Percentiles rank a stretch among this genome's conserved stretches.
These are phyloP conservation scores for Fusarium anthophilum DNA, from an alignment of 2,329 filamentous ascomycete species.

Conservation along the genomic window DNA sequence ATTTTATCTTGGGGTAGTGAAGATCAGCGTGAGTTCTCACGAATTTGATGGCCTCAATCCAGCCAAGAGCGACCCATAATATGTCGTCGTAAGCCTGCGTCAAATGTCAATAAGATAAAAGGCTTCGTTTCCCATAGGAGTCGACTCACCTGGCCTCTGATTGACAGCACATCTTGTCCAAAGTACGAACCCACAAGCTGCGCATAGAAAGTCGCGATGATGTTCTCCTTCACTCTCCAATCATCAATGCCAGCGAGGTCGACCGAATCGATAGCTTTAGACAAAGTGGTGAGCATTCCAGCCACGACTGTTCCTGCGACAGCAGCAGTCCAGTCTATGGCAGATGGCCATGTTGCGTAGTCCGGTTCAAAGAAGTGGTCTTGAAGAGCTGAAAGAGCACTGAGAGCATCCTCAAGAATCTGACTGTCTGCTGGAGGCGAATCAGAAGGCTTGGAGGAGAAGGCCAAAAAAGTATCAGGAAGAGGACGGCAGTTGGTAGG, in stretches of 20 bases:
- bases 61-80: slow-evolving; percentile 92
- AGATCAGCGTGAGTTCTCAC: slow-evolving; percentile 73
- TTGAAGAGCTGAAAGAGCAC: slow-evolving; percentile 80
- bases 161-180: slow-evolving; percentile 79
- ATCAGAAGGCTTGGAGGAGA: slow-evolving; percentile 9
- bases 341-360: slow-evolving; percentile 82
- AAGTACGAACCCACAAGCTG: slow-evolving; percentile 84
- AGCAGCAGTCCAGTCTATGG: slow-evolving; percentile 94
- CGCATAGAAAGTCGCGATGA: slow-evolving; percentile 84
- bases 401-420: slow-evolving; percentile 61
- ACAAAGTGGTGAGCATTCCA: slow-evolving; percentile 76
- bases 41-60: slow-evolving; percentile 85
- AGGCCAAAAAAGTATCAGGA: slow-evolving; percentile 36
- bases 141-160: slow-evolving; percentile 65
- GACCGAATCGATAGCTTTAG: slow-evolving; percentile 61
- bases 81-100: slow-evolving; percentile 88
- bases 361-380: slow-evolving; percentile 79
- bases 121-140: too few species aligned
- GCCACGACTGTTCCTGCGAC: slow-evolving; percentile 84
- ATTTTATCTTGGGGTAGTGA: slow-evolving; percentile 59
- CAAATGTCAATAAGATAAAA: neutral
- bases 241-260: slow-evolving; percentile 48
- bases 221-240: slow-evolving; percentile 72
- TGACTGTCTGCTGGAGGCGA: slow-evolving; percentile 25
- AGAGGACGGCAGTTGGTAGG: slow-evolving; percentile 31